A percentile compares a stretch with the other conserved stretches of the same genome.
Evolutionary conservation across 73 alveolate species (phyloP).

Genomic region (Blepharisma japonicum): DNA sequence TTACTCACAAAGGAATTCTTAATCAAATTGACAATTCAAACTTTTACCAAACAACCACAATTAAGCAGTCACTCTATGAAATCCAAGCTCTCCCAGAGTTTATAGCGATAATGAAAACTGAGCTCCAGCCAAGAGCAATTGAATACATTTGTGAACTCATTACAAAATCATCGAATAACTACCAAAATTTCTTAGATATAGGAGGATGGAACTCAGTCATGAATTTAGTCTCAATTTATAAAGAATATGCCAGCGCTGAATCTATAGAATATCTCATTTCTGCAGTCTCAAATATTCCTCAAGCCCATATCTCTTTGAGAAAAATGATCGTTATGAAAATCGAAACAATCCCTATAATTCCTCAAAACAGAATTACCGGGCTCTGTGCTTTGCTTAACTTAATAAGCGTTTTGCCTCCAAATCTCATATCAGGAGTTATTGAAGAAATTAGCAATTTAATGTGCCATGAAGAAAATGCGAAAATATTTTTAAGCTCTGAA

Average conservation of each 20-base stretch:
- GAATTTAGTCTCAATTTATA: not conserved
- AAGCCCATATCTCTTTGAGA: not conserved
- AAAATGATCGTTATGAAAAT: slow-evolving; percentile 21
- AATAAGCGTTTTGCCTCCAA: not conserved
- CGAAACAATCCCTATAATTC: not conserved
- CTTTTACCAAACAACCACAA: not conserved
- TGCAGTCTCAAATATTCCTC: not conserved
- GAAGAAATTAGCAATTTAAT: not conserved
- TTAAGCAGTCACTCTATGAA: not conserved
- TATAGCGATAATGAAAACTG: not conserved
- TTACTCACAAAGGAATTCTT: no score
- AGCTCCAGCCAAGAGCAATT: not conserved
- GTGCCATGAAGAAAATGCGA: slow-evolving; percentile 11
- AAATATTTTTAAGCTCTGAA: not conserved
- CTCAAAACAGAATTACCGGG: not conserved
- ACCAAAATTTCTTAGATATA: not conserved
- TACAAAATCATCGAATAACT: not conserved
- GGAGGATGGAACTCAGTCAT: slow-evolving; percentile 13
- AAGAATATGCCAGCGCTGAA: not conserved
- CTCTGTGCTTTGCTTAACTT: not conserved
- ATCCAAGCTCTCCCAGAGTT: slow-evolving; percentile 1
- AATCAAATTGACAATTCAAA: not conserved
- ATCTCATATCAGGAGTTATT: not conserved
- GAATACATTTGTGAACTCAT: not conserved
- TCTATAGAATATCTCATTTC: not conserved